These are phyloP conservation scores for Saturnispora sekii DNA, from an alignment of 805 yeast genomes.

Conservation along the genomic window DNA sequence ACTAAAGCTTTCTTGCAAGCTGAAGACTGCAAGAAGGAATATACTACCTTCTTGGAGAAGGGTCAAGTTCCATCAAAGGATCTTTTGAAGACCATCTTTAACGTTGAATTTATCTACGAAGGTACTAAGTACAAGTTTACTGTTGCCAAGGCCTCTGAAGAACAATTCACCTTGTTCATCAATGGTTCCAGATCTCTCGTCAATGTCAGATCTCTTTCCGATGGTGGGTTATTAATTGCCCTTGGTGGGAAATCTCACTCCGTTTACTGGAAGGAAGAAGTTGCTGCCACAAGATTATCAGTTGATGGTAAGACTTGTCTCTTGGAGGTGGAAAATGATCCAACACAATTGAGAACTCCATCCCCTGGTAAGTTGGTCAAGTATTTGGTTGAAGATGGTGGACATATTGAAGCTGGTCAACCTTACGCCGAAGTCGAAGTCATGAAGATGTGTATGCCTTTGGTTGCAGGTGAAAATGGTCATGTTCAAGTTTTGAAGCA, in stretches of 20 bases:
- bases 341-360: constrained; percentile 96
- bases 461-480: constrained; percentile 91
- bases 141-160: constrained; percentile 84
- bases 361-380: constrained; percentile 97
- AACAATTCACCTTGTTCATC: constrained; percentile 77
- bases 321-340: constrained; percentile 93
- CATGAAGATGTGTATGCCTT: constrained; percentile 99
- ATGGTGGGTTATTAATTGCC: constrained; percentile 86
- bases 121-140: constrained; percentile 90
- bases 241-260: constrained; percentile 91
- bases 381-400: constrained; percentile 91
- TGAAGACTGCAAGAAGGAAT: constrained; percentile 59
- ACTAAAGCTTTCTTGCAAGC: constrained; percentile 85
- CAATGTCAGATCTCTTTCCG: constrained; percentile 80
- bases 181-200: constrained; percentile 89
- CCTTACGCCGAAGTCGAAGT: constrained; percentile 98
- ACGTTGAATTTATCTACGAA: constrained; percentile 92
- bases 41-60: constrained; percentile 69
- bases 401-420: constrained; percentile 83
- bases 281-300: constrained; percentile 86
- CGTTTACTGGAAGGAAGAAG: constrained; percentile 97
- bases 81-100: constrained; percentile 75
- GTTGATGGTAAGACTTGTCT: constrained; percentile 93
- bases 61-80: constrained; percentile 92
- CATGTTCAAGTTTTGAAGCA: constrained; percentile 85